Conservation (phyloP, 116 monocot genomes). For the Zostera marina region DNA sequence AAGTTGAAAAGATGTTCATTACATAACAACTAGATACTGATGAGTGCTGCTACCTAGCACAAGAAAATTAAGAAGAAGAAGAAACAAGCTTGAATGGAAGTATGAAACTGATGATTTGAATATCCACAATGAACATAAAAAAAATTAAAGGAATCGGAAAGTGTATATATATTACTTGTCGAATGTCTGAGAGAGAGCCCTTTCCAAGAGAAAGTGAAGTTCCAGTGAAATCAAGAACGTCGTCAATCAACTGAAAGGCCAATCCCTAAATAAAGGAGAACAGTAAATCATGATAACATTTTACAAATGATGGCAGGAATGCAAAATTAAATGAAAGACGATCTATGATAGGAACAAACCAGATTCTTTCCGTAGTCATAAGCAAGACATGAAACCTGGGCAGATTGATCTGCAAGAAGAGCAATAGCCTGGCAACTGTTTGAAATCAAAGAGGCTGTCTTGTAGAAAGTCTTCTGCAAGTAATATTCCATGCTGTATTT, state of each 20-base stretch:
- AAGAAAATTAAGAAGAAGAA: too few species aligned
- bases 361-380: conserved; percentile 83
- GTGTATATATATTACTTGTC: conserved; percentile 38
- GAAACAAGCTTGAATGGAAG: too few species aligned
- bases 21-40: not conserved
- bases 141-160: conserved; percentile 6
- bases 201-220: conserved; percentile 72
- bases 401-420: conserved; percentile 76
- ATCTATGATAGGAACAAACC: conserved; percentile 24
- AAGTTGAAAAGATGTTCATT: not conserved
- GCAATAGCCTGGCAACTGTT: conserved; percentile 94
- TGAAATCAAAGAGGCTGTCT: conserved; percentile 89
- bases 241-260: conserved; percentile 92
- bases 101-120: too few species aligned
- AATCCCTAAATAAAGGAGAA: conserved; percentile 37
- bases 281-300: not conserved
- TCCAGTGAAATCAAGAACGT: conserved; percentile 97
- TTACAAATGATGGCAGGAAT: too few species aligned
- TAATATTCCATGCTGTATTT: conserved; percentile 89
- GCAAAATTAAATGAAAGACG: not conserved
- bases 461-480: conserved; percentile 85
- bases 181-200: conserved; percentile 83
- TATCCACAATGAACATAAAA: conserved; percentile 17
- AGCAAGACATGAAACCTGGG: conserved; percentile 66
- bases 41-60: too few species aligned